Base-by-base conservation (phyloP, 2,329 filamentous ascomycete genomes). In the Fusarium xyrophilum region DNA sequence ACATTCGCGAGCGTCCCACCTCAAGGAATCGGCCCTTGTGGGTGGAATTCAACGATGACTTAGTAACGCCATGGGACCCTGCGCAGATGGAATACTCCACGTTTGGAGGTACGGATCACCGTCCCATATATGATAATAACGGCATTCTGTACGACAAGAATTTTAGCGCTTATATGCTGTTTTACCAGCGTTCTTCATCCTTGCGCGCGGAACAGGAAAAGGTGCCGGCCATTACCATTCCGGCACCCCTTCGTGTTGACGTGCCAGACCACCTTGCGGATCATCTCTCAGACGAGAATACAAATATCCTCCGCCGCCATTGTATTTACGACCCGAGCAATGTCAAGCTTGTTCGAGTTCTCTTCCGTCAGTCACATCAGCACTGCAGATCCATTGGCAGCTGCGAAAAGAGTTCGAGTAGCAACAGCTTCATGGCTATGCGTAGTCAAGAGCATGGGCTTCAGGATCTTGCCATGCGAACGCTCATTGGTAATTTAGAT, bases 91-190 rank as follows among this genome's bases (percentile, higher is more conserved):
- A 92, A 63, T 84, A 85, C 56, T 87, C 90, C 42, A 96, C 94
- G 71, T 97, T 93, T 80, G 92, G 92, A n/a, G 92, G 92, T 3
- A 76, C 81, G 7, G 89, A 91, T 61, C 85, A 84, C 60, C 81
- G 85, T 12, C 68, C 80, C 62, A 72, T 84, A 65, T 81, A 83
- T 73, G 80, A 85, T 63, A 74, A 72, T 51, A 79, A 81, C 72
- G 80, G 81, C 63, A 76, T 83, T 21, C 70, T 82, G 0, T 88
- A 85, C 68, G 87, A 89, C 72, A 95, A 94, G 78, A 86, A 87
- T 7, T 90, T 90, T 82, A 98, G 93, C 76, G 96, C 95, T 15
- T 99, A 99, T 78, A 98, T 99, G 92, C 85, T 99, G 12, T 98
- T 99, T 78, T 99, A 99, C 77, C 92, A 97, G 77, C 89, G 96